Base-by-base conservation (phyloP, 2,329 filamentous ascomycete genomes). In the Cladorrhinum sp. region DNA sequence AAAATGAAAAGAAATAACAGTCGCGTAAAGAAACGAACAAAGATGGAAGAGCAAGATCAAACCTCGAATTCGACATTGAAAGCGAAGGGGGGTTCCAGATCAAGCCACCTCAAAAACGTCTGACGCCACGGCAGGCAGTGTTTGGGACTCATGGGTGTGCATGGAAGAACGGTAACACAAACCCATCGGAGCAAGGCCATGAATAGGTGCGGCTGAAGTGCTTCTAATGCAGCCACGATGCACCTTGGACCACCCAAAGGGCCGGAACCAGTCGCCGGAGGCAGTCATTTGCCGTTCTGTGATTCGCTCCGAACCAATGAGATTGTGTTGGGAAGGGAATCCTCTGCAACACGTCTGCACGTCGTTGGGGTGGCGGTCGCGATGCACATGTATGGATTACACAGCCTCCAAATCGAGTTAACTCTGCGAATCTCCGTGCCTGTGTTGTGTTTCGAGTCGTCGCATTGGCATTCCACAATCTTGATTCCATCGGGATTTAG, bases 51-150 rank as follows among this genome's bases (percentile, higher is more conserved):
- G n/a, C n/a, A n/a, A n/a, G n/a, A n/a, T n/a, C n/a, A n/a, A n/a
- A n/a, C n/a, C n/a, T n/a, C n/a, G n/a, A n/a, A n/a, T n/a, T n/a
- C n/a, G n/a, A n/a, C n/a, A n/a, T n/a, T n/a, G n/a, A n/a, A n/a
- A n/a, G n/a, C n/a, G n/a, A n/a, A n/a, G n/a, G n/a, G 39, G 53
- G 14, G 33, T 2, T 10, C 8, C n/a, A 14, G 16, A 39, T 46
- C 21, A 23, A 26, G 33, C 33, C 36, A 30, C 23, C 20, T 24
- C 21, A 46, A 33, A 55, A 55, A 10, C 21, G 20, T 36, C n/a
- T n/a, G 23, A 46, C 53, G 53, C 53, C 53, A 28, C 39, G 12
- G 6, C 36, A 46, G 53, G 53, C 53, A 20, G 53, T 55, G 53
- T 16, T 46, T 10, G n/a, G 18, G 36, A 5, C n/a, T 24, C 33